Base-by-base conservation (phyloP, 345 rosid genomes). In the Clausena lansium region DNA sequence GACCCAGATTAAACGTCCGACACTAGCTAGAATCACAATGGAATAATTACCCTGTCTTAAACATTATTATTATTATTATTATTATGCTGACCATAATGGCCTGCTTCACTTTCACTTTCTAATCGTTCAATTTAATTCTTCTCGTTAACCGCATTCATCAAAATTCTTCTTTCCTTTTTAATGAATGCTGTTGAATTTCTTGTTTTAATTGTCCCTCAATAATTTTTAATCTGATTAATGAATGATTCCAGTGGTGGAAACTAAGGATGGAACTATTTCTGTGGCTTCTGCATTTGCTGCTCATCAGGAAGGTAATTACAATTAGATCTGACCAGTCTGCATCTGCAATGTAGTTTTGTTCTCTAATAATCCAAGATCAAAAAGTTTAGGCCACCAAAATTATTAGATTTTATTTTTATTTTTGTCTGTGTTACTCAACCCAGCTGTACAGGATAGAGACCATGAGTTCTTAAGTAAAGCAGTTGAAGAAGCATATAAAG, bases 401-500 rank as follows among this genome's bases (percentile, higher is more conserved):
- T 62, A 19, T 22, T 2, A 14, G 52, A n/a, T n/a, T n/a, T 19
- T 8, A 47, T 15, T 63, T 52, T 5, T 52, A 17, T 55, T 30
- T 28, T 45, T 45, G 70, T 50, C 50, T 63, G 27, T 64, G 70
- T 63, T 79, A 70, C 73, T 83, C 76, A 82, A 87, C 78, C 78
- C 98, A 97, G 98, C 85, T 91, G 97, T 91, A 61, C 87, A 85
- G 68, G 95, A 97, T 66, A 91, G 95, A 73, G 99, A 97, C 77
- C 95, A 93, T 79, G 88, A 89, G 78, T 97, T 91, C 87, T 82
- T 97, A 74, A 82, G 89, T 5, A 84, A 79, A 82, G 98, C 99
- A 71, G 94, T 96, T 81, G 99, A 90, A 82, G 99, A 97, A 87
- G 99, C 98, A 33, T 97, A 97, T 73, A 91, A 93, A 81, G 99